phyloP scores from a whole-genome alignment of 2,329 filamentous ascomycete species.

The Exophiala spinifera region DNA sequence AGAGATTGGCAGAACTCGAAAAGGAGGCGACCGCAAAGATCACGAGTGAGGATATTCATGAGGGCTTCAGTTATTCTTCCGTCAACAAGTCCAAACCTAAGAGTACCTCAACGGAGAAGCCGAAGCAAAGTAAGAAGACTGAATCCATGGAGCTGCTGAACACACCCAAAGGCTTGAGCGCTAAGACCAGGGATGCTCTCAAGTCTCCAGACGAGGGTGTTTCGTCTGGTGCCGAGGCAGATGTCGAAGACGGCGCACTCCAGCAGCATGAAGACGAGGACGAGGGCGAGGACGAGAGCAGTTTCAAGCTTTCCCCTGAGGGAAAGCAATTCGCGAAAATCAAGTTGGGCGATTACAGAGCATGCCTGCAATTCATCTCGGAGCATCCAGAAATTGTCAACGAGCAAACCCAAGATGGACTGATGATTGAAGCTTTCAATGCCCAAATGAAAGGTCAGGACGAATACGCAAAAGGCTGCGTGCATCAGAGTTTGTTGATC shows the following conservation, averaged over 20 bases:
- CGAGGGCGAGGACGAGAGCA: constrained; percentile 71
- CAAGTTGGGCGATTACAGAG: constrained; percentile 67
- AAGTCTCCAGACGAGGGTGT: constrained; percentile 42
- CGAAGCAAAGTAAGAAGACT: constrained; percentile 17
- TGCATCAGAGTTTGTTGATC: constrained; percentile 86
- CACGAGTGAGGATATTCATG: constrained; percentile 84
- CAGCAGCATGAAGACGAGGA: constrained; percentile 47
- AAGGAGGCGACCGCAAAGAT: constrained; percentile 85
- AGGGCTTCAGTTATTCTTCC: constrained; percentile 84
- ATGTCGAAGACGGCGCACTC: constrained; percentile 53
- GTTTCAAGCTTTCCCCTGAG: constrained; percentile 70
- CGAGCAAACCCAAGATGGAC: constrained; percentile 84
- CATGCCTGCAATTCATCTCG: constrained; percentile 73
- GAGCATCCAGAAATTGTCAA: constrained; percentile 72
- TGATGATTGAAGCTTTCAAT: constrained; percentile 90
- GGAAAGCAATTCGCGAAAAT: constrained; percentile 82
- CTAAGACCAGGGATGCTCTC: constrained; percentile 36
- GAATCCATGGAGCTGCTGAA: constrained; percentile 71
- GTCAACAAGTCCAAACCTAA: constrained; percentile 60
- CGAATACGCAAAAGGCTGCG: constrained; percentile 77
- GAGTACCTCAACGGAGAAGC: constrained; percentile 37
- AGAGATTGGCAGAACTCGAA: constrained; percentile 76
- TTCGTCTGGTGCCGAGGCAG: constrained; percentile 60
- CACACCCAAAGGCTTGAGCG: constrained; percentile 30
- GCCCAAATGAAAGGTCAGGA: constrained; percentile 72